Evolutionary conservation across 805 yeast species (phyloP).

Genomic region (Kockiozyma suomiensis): DNA sequence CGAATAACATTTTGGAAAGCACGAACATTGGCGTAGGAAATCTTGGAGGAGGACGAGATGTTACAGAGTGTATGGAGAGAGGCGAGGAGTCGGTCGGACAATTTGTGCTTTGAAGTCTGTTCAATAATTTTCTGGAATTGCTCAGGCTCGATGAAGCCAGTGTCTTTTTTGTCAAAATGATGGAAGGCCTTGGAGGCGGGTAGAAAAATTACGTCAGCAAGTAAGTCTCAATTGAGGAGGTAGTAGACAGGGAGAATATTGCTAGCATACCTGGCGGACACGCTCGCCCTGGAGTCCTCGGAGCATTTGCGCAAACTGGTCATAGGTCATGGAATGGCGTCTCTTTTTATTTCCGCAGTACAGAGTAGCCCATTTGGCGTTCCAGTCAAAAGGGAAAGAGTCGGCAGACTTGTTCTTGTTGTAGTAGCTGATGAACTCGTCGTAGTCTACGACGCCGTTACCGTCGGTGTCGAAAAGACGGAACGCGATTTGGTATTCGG

Average conservation of each 20-base stretch:
- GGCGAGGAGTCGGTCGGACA: conserved; percentile 45
- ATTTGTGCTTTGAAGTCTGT: conserved; percentile 47
- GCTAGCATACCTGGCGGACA: conserved; percentile 43
- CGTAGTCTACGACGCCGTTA: conserved; percentile 46
- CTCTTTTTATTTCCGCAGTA: conserved; percentile 45
- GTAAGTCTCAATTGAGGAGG: neutral
- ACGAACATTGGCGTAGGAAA: conserved; percentile 48
- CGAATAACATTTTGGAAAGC: conserved; percentile 49
- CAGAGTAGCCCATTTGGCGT: conserved; percentile 47
- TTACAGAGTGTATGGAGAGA: conserved; percentile 46
- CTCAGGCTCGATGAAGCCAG: conserved; percentile 47
- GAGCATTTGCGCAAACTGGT: conserved; percentile 50
- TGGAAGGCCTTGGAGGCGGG: conserved; percentile 41
- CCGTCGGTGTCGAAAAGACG: conserved; percentile 49
- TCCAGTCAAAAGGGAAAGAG: conserved; percentile 50
- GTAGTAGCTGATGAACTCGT: conserved; percentile 46
- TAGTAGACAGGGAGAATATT: neutral
- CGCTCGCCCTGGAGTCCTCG: conserved; percentile 51
- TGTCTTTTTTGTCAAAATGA: conserved; percentile 42
- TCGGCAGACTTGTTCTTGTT: conserved; percentile 42
- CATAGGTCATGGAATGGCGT: conserved; percentile 47
- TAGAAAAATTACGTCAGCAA: neutral
- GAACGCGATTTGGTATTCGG: conserved; percentile 55
- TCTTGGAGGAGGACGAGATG: conserved; percentile 40
- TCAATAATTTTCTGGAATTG: conserved; percentile 46